A percentile compares a stretch with the other conserved stretches of the same genome.
These are phyloP conservation scores for Pharus latifolius DNA, from an alignment of 176 grass and related monocot species.

Conservation along the genomic window DNA sequence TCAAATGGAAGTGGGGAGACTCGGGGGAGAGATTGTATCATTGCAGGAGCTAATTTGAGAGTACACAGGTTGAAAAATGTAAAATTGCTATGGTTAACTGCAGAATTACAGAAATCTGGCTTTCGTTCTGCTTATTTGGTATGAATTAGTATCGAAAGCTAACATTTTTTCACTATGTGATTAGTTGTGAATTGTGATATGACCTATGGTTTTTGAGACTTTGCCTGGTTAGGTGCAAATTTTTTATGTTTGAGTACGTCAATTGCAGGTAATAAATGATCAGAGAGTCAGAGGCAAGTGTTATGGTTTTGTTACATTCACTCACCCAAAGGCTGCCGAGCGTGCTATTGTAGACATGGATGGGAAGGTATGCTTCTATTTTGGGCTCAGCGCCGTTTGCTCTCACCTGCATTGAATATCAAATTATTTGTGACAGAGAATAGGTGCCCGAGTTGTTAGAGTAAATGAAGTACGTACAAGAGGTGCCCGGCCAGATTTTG, in stretches of 20 bases:
- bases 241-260: neutral
- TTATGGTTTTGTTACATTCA: conserved; percentile 80
- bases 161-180: neutral
- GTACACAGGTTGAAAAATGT: neutral
- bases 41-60: neutral
- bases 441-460: conserved; percentile 61
- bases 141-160: neutral
- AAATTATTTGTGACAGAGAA: conserved; percentile 38
- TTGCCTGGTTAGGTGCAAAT: neutral
- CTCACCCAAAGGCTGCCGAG: conserved; percentile 57
- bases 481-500: conserved; percentile 49
- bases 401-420: neutral
- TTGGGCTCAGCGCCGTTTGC: neutral
- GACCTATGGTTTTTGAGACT: neutral
- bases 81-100: neutral
- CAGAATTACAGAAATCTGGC: neutral
- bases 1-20: neutral
- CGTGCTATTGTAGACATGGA: conserved; percentile 66
- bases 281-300: conserved; percentile 71
- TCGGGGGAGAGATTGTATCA: neutral
- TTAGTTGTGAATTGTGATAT: neutral
- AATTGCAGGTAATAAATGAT: conserved; percentile 79
- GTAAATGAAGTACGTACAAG: conserved; percentile 83
- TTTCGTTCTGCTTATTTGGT: conserved; percentile 5
- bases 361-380: conserved; percentile 51